Base-by-base conservation (phyloP, 2,329 filamentous ascomycete species). In the Hymenoscyphus albidus region DNA sequence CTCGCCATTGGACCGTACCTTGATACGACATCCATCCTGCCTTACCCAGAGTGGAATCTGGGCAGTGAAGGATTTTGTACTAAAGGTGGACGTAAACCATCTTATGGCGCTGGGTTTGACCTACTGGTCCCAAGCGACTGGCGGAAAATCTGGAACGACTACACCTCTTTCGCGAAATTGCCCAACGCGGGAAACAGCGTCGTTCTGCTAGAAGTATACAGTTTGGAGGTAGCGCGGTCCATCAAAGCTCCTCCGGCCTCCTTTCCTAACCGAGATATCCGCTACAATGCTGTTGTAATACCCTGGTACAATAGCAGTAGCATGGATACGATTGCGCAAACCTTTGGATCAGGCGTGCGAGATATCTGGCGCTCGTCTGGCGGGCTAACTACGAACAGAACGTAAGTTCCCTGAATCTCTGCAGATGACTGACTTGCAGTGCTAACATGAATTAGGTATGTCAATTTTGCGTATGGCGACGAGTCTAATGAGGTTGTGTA, bases 81-180 rank as follows among this genome's bases (percentile, higher is more conserved):
- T 2, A 44, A 59, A 14, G 58, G 58, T 5, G 58, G 39, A 39
- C 58, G 58, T 10, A 59, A 59, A 22, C 58, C 58, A 18, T 40
- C 58, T 27, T 42, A 44, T 18, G 39, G 58, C 4, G 35, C 58
- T 13, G 58, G 58, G 9, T 40, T 42, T 6, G 9, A 12, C 9
- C 3, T 42, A 44, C 44, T 59, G 58, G 58, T 48, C 18, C 58
- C 58, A 22, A 38, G 13, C 6, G 39, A n/a, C 5, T 59, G 58
- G 58, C 16, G 58, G 13, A 13, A 22, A 10, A 59, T 59, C 12
- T 59, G 58, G 58, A 59, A 59, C 9, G 58, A 48, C 14, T 59
- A 42, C 18, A 22, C 27, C 12, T 5, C 16, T 9, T 59, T 40
- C 38, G 12, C 39, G 4, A 31, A 44, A 38, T n/a, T 39, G 6